Conservation (phyloP, 2,329 filamentous ascomycete species). For the Trichoderma asperellum region DNA sequence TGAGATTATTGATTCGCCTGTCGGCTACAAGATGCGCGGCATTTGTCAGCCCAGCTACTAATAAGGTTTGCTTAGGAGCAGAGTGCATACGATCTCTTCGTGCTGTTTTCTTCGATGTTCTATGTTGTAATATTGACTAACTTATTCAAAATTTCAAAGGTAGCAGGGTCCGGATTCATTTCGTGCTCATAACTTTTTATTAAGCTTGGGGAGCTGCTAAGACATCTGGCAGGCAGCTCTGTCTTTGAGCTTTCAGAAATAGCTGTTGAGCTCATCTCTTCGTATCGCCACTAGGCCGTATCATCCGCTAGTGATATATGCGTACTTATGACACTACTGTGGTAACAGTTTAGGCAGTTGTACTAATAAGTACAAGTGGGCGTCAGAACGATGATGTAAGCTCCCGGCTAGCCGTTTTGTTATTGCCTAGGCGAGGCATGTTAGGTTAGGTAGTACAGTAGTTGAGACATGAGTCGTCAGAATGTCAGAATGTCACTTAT, state of each 20-base stretch:
- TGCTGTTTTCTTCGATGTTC: background rate
- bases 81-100: background rate
- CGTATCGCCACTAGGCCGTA: background rate
- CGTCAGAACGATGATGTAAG: background rate
- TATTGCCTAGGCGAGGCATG: background rate
- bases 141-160: background rate
- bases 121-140: background rate
- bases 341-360: background rate
- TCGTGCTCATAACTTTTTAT: background rate
- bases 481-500: background rate
- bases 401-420: background rate
- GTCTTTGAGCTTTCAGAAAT: background rate
- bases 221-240: background rate
- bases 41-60: conserved; percentile 11
- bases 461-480: background rate
- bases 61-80: background rate
- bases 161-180: background rate
- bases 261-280: background rate
- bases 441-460: background rate
- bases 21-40: background rate
- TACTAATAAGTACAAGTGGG: background rate
- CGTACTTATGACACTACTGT: background rate
- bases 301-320: background rate
- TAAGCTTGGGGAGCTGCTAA: background rate
- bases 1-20: background rate